phyloP scores from a whole-genome alignment of 1,139 yeast genomes.

The Scheffersomyces insectosa region DNA sequence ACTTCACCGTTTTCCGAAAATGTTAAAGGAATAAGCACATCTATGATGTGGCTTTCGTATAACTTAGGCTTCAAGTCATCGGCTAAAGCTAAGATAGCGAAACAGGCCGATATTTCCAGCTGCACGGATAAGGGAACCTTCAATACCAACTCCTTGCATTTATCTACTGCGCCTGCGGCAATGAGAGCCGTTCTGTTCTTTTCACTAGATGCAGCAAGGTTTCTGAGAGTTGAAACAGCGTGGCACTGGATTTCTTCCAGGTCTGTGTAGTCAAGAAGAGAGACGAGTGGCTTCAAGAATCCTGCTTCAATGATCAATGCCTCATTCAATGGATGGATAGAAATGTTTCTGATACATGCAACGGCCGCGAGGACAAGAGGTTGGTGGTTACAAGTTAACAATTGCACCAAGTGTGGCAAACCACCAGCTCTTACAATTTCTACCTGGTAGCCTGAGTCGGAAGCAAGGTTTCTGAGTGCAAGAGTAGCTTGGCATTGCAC shows the following conservation, averaged over 20 bases:
- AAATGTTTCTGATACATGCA: conserved; percentile 95
- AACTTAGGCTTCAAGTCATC: conserved; percentile 90
- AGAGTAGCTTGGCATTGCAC: conserved; percentile 98
- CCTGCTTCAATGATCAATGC: conserved; percentile 96
- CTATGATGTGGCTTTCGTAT: conserved; percentile 80
- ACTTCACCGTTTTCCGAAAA: conserved; percentile 89
- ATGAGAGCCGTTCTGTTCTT: conserved; percentile 87
- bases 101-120: conserved; percentile 94
- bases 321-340: conserved; percentile 95
- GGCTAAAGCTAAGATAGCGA: conserved; percentile 94
- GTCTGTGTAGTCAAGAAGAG: conserved; percentile 78
- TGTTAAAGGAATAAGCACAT: conserved; percentile 89
- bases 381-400: conserved; percentile 86
- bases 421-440: conserved; percentile 97
- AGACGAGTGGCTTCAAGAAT: conserved; percentile 85
- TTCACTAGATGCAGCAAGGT: conserved; percentile 93
- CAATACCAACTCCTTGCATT: conserved; percentile 85
- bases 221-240: conserved; percentile 92
- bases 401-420: conserved; percentile 82
- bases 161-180: conserved; percentile 94
- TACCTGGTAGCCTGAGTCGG: conserved; percentile 89
- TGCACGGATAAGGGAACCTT: conserved; percentile 86
- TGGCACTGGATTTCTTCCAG: conserved; percentile 97
- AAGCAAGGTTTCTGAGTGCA: conserved; percentile 92
- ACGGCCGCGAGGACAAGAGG: conserved; percentile 95